Conservation (phyloP, 495 filamentous ascomycete genomes). For the Lentithecium fluviatile region DNA sequence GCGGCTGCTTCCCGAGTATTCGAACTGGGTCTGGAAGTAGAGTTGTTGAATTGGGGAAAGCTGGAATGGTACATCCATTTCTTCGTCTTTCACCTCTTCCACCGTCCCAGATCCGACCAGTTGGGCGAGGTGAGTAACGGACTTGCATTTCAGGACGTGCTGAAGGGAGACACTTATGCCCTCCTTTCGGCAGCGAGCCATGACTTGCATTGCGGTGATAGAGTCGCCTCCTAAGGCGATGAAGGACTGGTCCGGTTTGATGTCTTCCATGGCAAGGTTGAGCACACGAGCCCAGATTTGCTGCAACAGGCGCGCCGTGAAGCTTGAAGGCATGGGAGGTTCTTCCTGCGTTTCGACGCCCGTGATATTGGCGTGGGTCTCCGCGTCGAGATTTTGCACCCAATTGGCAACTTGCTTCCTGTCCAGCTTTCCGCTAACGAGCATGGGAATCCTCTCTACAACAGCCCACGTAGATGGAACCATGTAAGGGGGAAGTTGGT, state of each 20-base stretch:
- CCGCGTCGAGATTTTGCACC: slow-evolving; percentile 3
- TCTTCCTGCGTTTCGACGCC: slow-evolving; percentile 1
- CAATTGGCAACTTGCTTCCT: slow-evolving; percentile 2
- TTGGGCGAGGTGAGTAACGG: slow-evolving; percentile 14
- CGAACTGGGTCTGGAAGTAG: not conserved
- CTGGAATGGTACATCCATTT: slow-evolving; percentile 4
- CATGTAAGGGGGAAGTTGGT: slow-evolving; percentile 15
- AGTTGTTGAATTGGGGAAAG: slow-evolving; percentile 23
- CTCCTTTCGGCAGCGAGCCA: slow-evolving; percentile 10
- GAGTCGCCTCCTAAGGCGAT: slow-evolving; percentile 13
- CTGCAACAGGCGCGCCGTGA: not conserved
- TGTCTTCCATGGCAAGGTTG: not conserved
- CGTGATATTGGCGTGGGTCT: not conserved
- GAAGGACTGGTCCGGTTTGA: slow-evolving; percentile 13
- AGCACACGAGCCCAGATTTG: slow-evolving; percentile 1
- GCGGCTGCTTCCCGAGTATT: slow-evolving; percentile 30
- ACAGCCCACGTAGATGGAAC: slow-evolving; percentile 4
- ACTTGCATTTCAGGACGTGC: slow-evolving; percentile 17
- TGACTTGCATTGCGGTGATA: slow-evolving; percentile 23
- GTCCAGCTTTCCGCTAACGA: slow-evolving; percentile 7
- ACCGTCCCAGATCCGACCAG: not conserved
- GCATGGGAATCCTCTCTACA: slow-evolving; percentile 9
- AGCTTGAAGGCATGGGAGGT: not conserved
- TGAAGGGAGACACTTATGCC: slow-evolving; percentile 10
- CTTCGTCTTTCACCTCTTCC: not conserved